Conservation (phyloP, 2,329 filamentous ascomycete genomes). For the Fusarium continuum region DNA sequence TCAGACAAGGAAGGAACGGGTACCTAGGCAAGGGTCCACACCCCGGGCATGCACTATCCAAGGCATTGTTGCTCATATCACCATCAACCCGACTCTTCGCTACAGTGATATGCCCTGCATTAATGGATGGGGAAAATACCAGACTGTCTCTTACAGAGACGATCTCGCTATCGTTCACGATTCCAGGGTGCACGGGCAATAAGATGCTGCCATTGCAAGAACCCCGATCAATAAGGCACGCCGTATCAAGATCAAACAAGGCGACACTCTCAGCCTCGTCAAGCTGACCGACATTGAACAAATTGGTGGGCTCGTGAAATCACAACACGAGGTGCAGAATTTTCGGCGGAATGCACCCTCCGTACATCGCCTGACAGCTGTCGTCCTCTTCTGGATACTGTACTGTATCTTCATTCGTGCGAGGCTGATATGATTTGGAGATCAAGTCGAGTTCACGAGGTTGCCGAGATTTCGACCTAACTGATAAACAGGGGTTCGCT, state of each 20-base stretch:
- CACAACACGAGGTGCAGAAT: constrained; percentile 25
- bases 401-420: constrained; percentile 32
- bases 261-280: constrained; percentile 20
- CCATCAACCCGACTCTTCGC: constrained; percentile 7
- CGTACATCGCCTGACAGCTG: constrained; percentile 32
- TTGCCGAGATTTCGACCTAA: constrained; percentile 34
- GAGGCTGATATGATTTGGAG: constrained; percentile 34
- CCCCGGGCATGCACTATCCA: constrained; percentile 24
- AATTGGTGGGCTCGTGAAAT: constrained; percentile 29
- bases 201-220: constrained; percentile 18
- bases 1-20: constrained; percentile 18
- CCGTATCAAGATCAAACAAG: background rate
- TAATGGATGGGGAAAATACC: constrained; percentile 24
- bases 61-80: constrained; percentile 21
- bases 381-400: constrained; percentile 3
- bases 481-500: constrained; percentile 19
- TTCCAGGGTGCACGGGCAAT: constrained; percentile 31
- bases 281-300: constrained; percentile 28
- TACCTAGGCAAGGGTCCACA: constrained; percentile 25
- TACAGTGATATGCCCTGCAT: constrained; percentile 8
- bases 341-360: constrained; percentile 33
- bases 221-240: background rate
- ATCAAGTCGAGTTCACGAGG: constrained; percentile 17
- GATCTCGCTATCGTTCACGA: constrained; percentile 21
- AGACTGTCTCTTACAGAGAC: constrained; percentile 27